Conservation (phyloP, 2,329 filamentous ascomycete species). For the Trichoderma gracile region DNA sequence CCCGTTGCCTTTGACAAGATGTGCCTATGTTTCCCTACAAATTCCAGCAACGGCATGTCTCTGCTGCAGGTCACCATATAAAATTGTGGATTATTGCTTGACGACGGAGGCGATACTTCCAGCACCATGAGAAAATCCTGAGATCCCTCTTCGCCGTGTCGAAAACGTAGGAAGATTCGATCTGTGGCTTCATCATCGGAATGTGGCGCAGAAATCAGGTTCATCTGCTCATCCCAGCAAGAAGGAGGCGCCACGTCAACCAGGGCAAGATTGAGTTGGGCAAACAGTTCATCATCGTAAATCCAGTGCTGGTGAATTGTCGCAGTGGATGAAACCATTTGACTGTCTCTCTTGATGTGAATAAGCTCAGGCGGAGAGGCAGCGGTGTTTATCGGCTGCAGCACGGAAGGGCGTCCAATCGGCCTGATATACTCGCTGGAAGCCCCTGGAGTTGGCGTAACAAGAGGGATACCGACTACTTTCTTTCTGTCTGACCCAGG, state of each 20-base stretch:
- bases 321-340: not conserved
- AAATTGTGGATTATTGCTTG: not conserved
- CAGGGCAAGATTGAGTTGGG: not conserved
- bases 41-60: not conserved
- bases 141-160: not conserved
- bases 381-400: not conserved
- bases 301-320: not conserved
- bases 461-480: slow-evolving; percentile 19
- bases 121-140: slow-evolving; percentile 23
- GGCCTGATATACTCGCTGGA: slow-evolving; percentile 21
- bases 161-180: not conserved
- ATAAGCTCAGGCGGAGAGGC: not conserved
- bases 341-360: not conserved
- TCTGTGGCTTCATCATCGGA: rapidly evolving
- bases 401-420: not conserved
- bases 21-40: not conserved
- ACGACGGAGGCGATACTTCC: not conserved
- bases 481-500: not conserved
- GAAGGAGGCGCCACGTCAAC: slow-evolving; percentile 1
- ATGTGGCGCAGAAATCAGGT: not conserved
- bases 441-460: not conserved
- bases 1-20: not conserved
- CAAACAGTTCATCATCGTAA: slow-evolving; percentile 14
- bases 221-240: slow-evolving; percentile 17
- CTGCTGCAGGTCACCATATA: slow-evolving; percentile 7